phyloP scores from a whole-genome alignment of 129 eudicot species.

The Calendula officinalis region DNA sequence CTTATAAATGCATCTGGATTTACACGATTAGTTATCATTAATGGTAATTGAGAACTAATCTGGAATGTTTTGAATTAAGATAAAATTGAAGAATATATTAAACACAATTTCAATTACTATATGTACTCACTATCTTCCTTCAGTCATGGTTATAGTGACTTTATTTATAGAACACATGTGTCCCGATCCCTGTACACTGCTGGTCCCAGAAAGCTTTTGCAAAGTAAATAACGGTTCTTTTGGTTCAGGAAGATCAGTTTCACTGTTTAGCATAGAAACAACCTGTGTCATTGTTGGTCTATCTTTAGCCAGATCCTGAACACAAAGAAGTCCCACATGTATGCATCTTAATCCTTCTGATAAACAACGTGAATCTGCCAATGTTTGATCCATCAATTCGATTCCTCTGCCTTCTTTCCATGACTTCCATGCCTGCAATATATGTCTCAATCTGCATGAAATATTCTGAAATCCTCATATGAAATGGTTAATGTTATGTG shows the following conservation, averaged over 20 bases:
- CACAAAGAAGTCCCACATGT: constrained; percentile 48
- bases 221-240: constrained; percentile 35
- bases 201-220: constrained; percentile 15
- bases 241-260: constrained; percentile 38
- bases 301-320: constrained; percentile 30
- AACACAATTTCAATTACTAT: background rate
- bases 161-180: constrained; percentile 21
- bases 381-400: constrained; percentile 37
- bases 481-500: constrained; percentile 14
- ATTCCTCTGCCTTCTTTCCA: constrained; percentile 36
- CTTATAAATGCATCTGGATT: background rate
- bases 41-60: too few species aligned
- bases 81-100: background rate
- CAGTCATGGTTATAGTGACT: constrained; percentile 22
- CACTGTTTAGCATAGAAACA: constrained; percentile 35
- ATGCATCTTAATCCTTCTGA: constrained; percentile 36
- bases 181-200: background rate
- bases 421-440: constrained; percentile 44
- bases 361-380: constrained; percentile 12
- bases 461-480: background rate
- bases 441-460: background rate
- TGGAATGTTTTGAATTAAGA: background rate
- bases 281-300: constrained; percentile 43
- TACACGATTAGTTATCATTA: background rate
- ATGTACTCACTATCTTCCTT: constrained; percentile 20